Evolutionary conservation across 352 stramenopile genomes (phyloP).

Genomic region (Hyaloperonospora brassicae): DNA sequence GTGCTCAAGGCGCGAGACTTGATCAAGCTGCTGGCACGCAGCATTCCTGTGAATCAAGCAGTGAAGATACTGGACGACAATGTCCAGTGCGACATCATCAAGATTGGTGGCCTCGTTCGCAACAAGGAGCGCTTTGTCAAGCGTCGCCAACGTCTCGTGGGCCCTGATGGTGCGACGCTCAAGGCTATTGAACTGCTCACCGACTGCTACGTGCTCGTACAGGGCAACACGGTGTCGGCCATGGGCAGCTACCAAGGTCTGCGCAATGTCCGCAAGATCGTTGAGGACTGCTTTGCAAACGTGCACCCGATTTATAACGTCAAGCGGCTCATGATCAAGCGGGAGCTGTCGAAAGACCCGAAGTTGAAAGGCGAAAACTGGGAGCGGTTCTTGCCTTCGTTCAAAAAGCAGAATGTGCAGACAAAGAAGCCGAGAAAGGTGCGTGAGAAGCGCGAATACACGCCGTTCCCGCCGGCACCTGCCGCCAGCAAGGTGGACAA

Average conservation of each 20-base stretch:
- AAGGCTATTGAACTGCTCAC: conserved; percentile 99
- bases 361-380: too few species aligned
- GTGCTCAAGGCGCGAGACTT: conserved; percentile 98
- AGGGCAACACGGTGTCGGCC: conserved; percentile 94
- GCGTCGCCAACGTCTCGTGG: conserved; percentile 94
- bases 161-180: conserved; percentile 96
- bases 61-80: conserved; percentile 98
- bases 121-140: conserved; percentile 99
- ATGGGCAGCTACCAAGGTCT: conserved; percentile 87
- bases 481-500: too few species aligned
- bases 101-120: conserved; percentile 97
- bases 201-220: conserved; percentile 98
- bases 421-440: too few species aligned
- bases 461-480: too few species aligned
- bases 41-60: conserved; percentile 92
- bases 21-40: conserved; percentile 97
- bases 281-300: conserved; percentile 99
- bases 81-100: conserved; percentile 99
- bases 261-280: conserved; percentile 93
- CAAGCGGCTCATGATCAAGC: neutral
- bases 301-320: neutral
- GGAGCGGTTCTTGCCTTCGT: too few species aligned
- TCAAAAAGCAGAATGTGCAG: too few species aligned
- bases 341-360: neutral
- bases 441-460: too few species aligned